These are phyloP conservation scores for Stephania japonica DNA, from an alignment of 164 flowering plant species.

Conservation along the genomic window DNA sequence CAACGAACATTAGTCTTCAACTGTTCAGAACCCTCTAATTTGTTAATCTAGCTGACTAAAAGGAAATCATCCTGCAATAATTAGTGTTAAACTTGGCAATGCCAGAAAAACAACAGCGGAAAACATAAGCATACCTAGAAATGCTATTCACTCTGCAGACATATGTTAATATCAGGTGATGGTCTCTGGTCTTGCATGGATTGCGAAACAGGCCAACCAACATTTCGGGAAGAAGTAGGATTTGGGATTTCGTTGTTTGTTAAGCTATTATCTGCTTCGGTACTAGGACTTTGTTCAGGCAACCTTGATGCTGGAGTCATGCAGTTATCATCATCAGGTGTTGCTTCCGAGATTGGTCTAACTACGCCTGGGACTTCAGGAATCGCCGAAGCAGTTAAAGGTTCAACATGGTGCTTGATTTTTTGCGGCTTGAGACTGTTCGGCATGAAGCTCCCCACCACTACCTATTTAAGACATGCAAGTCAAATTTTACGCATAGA, in stretches of 20 bases:
- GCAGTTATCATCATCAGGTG: constrained; percentile 27
- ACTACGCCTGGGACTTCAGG: constrained; percentile 26
- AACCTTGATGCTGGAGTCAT: constrained; percentile 26
- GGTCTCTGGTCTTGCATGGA: constrained; percentile 31
- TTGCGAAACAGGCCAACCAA: constrained; percentile 34
- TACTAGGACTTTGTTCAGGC: constrained; percentile 33
- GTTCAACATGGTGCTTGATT: constrained; percentile 32
- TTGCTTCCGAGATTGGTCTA: constrained; percentile 44
- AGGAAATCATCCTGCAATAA: background rate
- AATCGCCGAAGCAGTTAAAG: constrained; percentile 17
- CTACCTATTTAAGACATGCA: constrained; percentile 37
- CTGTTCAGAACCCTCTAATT: background rate
- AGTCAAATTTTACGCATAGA: background rate
- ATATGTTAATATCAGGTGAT: constrained; percentile 59
- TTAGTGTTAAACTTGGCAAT: background rate
- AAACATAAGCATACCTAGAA: constrained; percentile 8
- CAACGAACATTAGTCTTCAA: background rate
- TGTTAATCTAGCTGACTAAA: constrained; percentile 4
- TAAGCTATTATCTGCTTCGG: constrained; percentile 29
- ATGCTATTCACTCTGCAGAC: constrained; percentile 33
- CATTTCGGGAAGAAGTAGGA: constrained; percentile 20
- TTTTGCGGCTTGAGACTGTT: constrained; percentile 37
- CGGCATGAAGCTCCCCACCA: constrained; percentile 72
- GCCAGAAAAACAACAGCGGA: background rate
- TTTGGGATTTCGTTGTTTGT: constrained; percentile 21